Evolutionary conservation across 495 filamentous ascomycete genomes (phyloP).

Genomic region (Neohortaea acidophila): DNA sequence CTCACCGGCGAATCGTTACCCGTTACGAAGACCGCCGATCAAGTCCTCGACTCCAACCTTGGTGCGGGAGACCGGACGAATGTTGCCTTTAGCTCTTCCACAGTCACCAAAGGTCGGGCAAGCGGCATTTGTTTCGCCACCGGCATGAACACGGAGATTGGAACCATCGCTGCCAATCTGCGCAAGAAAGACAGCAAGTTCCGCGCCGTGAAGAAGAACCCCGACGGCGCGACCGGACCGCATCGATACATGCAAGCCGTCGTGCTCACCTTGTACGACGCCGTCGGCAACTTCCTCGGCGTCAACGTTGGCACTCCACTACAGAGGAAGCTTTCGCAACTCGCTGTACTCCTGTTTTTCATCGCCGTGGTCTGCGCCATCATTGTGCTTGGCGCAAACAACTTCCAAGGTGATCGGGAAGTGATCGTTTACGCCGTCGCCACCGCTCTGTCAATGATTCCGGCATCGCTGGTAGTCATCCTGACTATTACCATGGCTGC

Average conservation of each 20-base stretch:
- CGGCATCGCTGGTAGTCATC: constrained; percentile 56
- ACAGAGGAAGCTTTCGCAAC: constrained; percentile 55
- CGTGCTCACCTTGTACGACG: constrained; percentile 48
- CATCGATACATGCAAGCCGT: constrained; percentile 55
- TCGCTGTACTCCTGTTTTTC: constrained; percentile 53
- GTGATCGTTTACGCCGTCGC: constrained; percentile 55
- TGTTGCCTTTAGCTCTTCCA: constrained; percentile 56
- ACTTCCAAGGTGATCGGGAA: constrained; percentile 44
- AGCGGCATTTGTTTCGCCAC: constrained; percentile 55
- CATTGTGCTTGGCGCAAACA: constrained; percentile 50
- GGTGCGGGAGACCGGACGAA: constrained; percentile 56
- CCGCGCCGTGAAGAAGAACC: constrained; percentile 27
- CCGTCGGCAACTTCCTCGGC: constrained; percentile 41
- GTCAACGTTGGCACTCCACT: constrained; percentile 44
- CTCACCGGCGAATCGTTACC: constrained; percentile 68
- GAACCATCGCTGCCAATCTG: constrained; percentile 46
- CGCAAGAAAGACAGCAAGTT: constrained; percentile 30
- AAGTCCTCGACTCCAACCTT: constrained; percentile 29
- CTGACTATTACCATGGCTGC: constrained; percentile 65
- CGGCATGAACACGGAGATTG: constrained; percentile 59
- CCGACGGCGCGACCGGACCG: constrained; percentile 27
- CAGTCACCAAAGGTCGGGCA: constrained; percentile 54
- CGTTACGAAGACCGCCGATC: constrained; percentile 37
- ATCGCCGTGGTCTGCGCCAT: constrained; percentile 56
- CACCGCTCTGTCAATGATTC: constrained; percentile 40